Evolutionary conservation across 2,329 filamentous ascomycete genomes (phyloP).

Genomic region (Aschersonia sp.): DNA sequence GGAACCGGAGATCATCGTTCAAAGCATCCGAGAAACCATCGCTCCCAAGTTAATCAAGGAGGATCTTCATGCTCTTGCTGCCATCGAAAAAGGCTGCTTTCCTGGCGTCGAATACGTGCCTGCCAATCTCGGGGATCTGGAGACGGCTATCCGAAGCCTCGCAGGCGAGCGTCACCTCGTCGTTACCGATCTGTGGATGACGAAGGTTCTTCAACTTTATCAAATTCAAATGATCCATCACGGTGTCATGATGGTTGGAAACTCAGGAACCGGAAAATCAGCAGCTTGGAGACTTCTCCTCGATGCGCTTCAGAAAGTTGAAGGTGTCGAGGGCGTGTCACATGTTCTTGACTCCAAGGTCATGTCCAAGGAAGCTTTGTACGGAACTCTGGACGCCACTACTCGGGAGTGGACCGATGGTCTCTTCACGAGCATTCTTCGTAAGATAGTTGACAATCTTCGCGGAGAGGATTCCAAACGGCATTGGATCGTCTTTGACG

Average conservation of each 20-base stretch:
- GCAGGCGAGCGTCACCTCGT: constrained; percentile 78
- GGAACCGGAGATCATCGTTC: constrained; percentile 95
- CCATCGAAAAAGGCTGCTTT: constrained; percentile 76
- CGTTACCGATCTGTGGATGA: constrained; percentile 91
- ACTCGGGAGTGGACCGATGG: constrained; percentile 98
- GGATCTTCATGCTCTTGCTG: constrained; percentile 78
- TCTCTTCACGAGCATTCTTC: constrained; percentile 90
- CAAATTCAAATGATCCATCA: constrained; percentile 98
- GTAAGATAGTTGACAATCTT: constrained; percentile 97
- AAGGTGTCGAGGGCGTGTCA: constrained; percentile 83
- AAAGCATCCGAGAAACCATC: constrained; percentile 96
- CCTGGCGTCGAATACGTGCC: constrained; percentile 87
- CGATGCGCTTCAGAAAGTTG: constrained; percentile 79
- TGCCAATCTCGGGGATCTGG: constrained; percentile 67
- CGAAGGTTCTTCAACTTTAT: constrained; percentile 90
- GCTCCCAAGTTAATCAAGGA: constrained; percentile 89
- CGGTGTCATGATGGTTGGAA: constrained; percentile 99
- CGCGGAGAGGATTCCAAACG: constrained; percentile 93
- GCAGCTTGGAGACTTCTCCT: constrained; percentile 87
- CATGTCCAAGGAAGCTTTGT: constrained; percentile 97
- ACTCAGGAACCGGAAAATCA: constrained; percentile 95
- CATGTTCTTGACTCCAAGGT: constrained; percentile 99
- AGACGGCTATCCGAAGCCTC: constrained; percentile 67
- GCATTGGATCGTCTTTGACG: constrained; percentile 99
- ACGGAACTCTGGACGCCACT: constrained; percentile 89